phyloP scores from a whole-genome alignment of 768 basidiomycete genomes.

The Boletus pseudo-olivaceus region DNA sequence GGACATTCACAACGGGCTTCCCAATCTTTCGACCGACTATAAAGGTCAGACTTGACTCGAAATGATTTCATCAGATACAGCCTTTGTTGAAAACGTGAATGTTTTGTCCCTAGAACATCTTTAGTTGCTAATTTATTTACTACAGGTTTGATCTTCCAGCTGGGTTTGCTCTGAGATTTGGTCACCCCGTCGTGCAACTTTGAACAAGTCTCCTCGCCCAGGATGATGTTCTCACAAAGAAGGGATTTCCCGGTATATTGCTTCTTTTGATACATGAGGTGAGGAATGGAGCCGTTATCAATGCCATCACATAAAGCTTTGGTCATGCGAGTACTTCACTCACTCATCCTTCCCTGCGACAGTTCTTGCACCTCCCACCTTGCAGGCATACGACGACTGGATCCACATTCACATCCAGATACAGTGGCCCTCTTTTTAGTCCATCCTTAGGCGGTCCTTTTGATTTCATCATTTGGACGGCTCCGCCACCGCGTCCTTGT shows the following conservation, averaged over 20 bases:
- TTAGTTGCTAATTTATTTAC: background rate
- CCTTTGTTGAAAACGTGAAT: background rate
- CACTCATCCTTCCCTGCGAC: conserved; percentile 3
- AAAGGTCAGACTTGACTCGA: background rate
- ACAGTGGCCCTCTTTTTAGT: background rate
- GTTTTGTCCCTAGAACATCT: background rate
- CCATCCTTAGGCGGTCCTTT: background rate
- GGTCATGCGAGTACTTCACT: background rate
- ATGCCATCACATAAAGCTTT: conserved; percentile 22
- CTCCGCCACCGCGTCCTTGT: background rate
- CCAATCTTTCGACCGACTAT: background rate
- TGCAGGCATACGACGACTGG: conserved; percentile 22
- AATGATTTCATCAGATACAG: background rate
- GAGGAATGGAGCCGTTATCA: conserved; percentile 9
- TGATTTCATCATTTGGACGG: background rate
- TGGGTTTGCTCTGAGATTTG: background rate
- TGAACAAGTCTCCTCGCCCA: background rate
- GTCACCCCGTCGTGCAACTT: conserved; percentile 1
- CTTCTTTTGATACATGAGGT: conserved; percentile 29
- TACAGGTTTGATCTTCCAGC: background rate
- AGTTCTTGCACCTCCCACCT: conserved; percentile 11
- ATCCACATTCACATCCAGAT: conserved; percentile 8
- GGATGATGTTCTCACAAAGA: conserved; percentile 16
- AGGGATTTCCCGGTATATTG: conserved; percentile 21
- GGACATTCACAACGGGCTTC: background rate